These are phyloP conservation scores for Calonectria multiphialidica DNA, from an alignment of 2,329 filamentous ascomycete species.

Conservation along the genomic window DNA sequence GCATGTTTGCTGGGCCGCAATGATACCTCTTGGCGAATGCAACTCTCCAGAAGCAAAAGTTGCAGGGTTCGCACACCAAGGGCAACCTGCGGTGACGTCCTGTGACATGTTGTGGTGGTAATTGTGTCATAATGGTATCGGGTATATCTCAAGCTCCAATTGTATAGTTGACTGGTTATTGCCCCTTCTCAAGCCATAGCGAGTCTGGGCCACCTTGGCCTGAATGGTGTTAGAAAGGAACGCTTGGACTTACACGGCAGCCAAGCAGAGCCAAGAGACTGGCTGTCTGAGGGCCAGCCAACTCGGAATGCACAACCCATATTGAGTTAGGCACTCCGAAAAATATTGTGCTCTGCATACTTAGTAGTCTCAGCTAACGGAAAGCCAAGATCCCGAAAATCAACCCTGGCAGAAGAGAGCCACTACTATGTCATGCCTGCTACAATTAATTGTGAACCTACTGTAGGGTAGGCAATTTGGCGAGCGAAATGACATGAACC, in stretches of 20 bases:
- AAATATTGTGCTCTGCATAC: neutral
- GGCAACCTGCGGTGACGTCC: neutral
- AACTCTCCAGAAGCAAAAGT: neutral
- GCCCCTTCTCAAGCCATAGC: neutral
- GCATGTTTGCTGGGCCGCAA: neutral
- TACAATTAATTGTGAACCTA: neutral
- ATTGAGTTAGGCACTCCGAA: neutral
- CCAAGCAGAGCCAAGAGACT: neutral
- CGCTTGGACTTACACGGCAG: neutral
- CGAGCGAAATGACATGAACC: neutral
- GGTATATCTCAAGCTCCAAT: neutral
- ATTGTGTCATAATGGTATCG: slow-evolving; percentile 18
- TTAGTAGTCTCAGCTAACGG: neutral
- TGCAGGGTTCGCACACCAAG: neutral
- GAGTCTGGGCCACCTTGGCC: neutral
- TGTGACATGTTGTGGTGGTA: neutral
- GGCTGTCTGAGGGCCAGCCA: neutral
- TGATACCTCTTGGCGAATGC: neutral
- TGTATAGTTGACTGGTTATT: neutral
- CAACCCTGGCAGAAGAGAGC: no score
- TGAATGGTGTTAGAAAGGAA: neutral
- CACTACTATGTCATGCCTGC: no score
- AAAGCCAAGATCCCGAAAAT: neutral
- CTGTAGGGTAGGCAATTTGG: neutral
- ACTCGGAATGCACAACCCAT: neutral